Evolutionary conservation across 257 asterid genomes (phyloP), one percentile per base, ranked within the genome.

Genomic region (Salvia rosmarinus): DNA sequence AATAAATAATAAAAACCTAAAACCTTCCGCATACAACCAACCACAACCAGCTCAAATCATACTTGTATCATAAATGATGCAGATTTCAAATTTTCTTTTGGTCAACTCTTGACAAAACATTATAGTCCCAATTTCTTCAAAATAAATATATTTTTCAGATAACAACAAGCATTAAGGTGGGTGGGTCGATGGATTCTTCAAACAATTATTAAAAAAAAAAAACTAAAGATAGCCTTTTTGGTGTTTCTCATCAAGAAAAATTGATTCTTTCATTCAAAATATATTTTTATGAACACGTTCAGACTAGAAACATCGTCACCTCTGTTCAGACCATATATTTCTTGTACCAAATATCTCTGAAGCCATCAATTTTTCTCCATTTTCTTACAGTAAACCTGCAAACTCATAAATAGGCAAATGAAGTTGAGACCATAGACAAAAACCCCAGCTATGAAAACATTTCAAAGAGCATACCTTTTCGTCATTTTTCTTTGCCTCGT

Each of bases 391-490:
- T 56, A 14, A 25, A 56, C 30, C 34, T 20, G 17, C 35, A 0
- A 39, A 13, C 13, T 34, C 3, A 57, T 58, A 70, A 58, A 58
- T 25, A 42, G 12, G 66, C 58, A 57, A 28, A 57, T 70, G 39
- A 5, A 16, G 28, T n/a, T 51, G 28, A 17, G 39, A 55, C n/a
- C 81, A 52, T 57, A 9, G 44, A 11, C 10, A 69, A 19, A 47
- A 49, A 30, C 2, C 3, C 6, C 16, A 77, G 68, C 2, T 60
- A 89, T 87, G 94, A 47, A 64, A 64, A 77, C 69, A 60, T 64
- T 64, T 51, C 64, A 67, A 1, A 68, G n/a, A 51, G 2, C 70
- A 17, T 70, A 34, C 54, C 34, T 77, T 66, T 67, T 77, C 72
- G 51, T 81, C 9, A 70, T 81, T 5, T 82, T 52, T 52, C 13